phyloP scores from a whole-genome alignment of 2,329 filamentous ascomycete genomes.

The Calonectria naviculata region DNA sequence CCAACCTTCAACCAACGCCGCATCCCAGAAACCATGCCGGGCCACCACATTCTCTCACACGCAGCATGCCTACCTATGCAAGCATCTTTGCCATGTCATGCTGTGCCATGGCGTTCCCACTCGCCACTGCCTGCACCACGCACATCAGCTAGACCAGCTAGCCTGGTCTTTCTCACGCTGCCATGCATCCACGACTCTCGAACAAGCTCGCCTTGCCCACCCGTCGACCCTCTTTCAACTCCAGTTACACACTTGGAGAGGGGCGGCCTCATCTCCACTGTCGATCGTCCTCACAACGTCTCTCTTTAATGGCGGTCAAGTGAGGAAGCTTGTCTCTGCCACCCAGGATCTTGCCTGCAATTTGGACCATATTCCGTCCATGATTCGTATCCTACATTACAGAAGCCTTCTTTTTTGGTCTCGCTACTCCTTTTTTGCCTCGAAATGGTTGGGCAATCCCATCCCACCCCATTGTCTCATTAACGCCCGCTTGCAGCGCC shows the following conservation, averaged over 20 bases:
- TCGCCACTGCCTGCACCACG: constrained; percentile 3
- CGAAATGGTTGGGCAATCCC: background rate
- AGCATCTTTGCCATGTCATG: constrained; percentile 20
- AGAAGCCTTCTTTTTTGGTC: background rate
- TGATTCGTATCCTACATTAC: constrained; percentile 4
- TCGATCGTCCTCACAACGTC: constrained; percentile 24
- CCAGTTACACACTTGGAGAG: background rate
- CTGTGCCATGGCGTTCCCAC: constrained; percentile 10
- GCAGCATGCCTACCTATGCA: constrained; percentile 25
- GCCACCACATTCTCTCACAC: constrained; percentile 19
- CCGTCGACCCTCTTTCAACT: background rate
- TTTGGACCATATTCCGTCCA: background rate
- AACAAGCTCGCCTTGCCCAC: constrained; percentile 13
- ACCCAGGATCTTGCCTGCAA: constrained; percentile 19
- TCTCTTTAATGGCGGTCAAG: constrained; percentile 2
- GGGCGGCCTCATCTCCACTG: constrained; percentile 28
- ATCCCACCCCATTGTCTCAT: background rate
- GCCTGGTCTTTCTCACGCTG: background rate
- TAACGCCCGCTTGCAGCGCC: constrained; percentile 17
- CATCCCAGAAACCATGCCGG: constrained; percentile 27
- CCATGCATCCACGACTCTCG: constrained; percentile 7
- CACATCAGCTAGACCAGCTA: constrained; percentile 2
- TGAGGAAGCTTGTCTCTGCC: constrained; percentile 6
- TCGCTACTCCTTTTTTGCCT: background rate
- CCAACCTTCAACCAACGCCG: constrained; percentile 7